Base-by-base conservation (phyloP, 108 stramenopile genomes). In the Cyclotella atomus region DNA sequence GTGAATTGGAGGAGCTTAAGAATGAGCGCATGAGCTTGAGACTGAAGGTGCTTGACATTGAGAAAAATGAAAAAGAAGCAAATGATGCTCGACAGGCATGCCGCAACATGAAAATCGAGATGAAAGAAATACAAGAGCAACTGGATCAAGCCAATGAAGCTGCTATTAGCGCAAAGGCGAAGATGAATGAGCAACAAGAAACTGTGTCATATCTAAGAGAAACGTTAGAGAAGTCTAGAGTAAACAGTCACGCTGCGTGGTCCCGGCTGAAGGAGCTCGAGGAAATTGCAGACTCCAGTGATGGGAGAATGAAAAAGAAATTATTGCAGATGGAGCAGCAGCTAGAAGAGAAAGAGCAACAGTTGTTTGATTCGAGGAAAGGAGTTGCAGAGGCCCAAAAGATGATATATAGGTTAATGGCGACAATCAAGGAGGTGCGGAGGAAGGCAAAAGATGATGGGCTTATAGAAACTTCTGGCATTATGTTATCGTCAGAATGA, bases 321-420 rank as follows among this genome's bases (percentile, higher is more conserved):
- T 28, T 80, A 19, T 28, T 45, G 0, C 20, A 21, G 8, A 25
- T 63, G 44, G 71, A 73, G 72, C 28, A 69, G 30, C 53, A 80
- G 61, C 50, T 80, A 16, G 62, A 45, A 8, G 66, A 73, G 71
- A 59, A 66, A 63, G 68, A 73, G 28, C 72, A 69, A 45, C 72
- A 80, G 35, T 49, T 80, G 28, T 61, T 23, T 3, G 67, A 73
- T 15, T 80, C 79, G 5, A 73, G 59, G 34, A 69, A 63, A 21
- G 55, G 71, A 21, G 60, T 80, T 27, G 72, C 79, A 6, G 72
- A 80, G 45, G 79, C 79, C 1, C 71, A 80, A 49, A 80, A 80
- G 43, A 80, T 80, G 79, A 80, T 80, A 32, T 65, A 71, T 45
- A 67, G 60, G 64, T 66, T 80, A 7, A 73, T 80, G 54, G 61